Percentiles rank a stretch among this genome's conserved stretches.
Evolutionary conservation across 148 eudicot species (phyloP).

Genomic region (Vaccinium myrtillus): DNA sequence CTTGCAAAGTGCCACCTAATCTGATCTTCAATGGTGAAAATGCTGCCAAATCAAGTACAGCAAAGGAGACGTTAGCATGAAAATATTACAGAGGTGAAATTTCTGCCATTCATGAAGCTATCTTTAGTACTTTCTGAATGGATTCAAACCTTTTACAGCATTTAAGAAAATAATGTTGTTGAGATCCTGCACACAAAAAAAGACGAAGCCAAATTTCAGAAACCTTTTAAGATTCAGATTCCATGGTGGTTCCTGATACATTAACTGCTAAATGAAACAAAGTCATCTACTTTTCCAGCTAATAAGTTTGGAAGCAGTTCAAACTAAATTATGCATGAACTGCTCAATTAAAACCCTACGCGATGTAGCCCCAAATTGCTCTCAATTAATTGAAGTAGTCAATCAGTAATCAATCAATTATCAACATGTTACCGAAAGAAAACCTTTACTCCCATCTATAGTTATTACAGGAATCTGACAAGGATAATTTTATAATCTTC

Average conservation of each 20-base stretch:
- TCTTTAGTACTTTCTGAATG: neutral
- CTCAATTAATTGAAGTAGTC: neutral
- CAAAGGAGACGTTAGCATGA: neutral
- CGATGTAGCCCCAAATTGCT: neutral
- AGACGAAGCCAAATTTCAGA: conserved; percentile 4
- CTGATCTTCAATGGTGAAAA: conserved; percentile 88
- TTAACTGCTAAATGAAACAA: neutral
- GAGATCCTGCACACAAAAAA: conserved; percentile 47
- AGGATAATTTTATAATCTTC: neutral
- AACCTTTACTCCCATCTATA: too few species aligned
- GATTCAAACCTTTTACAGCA: conserved; percentile 48
- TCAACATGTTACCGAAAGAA: too few species aligned
- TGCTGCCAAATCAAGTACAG: conserved; percentile 45
- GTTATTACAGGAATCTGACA: neutral
- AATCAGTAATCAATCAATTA: neutral
- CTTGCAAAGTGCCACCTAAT: conserved; percentile 89
- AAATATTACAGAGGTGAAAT: neutral
- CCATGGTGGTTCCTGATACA: too few species aligned
- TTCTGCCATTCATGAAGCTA: neutral
- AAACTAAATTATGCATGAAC: neutral
- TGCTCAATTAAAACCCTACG: neutral
- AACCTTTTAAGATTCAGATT: neutral
- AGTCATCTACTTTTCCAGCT: neutral
- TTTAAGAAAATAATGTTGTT: conserved; percentile 44
- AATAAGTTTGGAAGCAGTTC: too few species aligned